Conservation (phyloP, 208 protist genomes). For the Leishmania turanica region DNA sequence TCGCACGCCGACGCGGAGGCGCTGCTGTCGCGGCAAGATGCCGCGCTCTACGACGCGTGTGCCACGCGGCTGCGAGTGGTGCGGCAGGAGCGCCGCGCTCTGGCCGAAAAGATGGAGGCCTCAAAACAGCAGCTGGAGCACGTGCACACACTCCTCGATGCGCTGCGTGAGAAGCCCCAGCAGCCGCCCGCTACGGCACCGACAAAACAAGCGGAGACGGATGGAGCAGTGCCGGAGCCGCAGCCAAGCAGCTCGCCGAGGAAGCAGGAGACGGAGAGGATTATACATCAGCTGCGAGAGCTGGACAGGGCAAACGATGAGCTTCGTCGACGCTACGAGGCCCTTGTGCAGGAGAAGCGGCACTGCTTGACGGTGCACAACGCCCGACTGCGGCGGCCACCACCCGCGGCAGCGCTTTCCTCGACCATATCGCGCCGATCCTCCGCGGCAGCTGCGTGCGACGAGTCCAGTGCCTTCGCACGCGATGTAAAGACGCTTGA, state of each 20-base stretch:
- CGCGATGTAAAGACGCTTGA: background rate
- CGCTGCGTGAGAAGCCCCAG: background rate
- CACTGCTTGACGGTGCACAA: constrained; percentile 11
- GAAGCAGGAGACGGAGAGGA: background rate
- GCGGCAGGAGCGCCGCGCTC: constrained; percentile 1
- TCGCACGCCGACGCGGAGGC: background rate
- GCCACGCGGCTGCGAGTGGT: constrained; percentile 12
- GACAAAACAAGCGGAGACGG: background rate
- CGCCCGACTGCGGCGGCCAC: constrained; percentile 18
- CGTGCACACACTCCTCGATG: background rate
- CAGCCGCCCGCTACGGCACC: background rate
- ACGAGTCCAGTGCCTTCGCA: background rate
- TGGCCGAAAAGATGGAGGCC: background rate
- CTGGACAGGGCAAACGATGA: constrained; percentile 20
- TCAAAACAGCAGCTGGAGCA: background rate
- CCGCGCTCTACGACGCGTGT: constrained; percentile 7
- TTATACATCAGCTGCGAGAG: constrained; percentile 17
- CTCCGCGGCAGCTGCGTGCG: background rate
- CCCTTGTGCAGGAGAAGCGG: constrained; percentile 3
- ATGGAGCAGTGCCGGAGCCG: background rate
- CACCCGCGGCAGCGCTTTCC: background rate
- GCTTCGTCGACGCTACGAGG: constrained; percentile 11
- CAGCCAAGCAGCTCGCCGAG: background rate
- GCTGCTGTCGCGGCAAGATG: constrained; percentile 3
- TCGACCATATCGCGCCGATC: background rate